Base-by-base conservation (phyloP, 2,329 filamentous ascomycete genomes). In the Trichophyton simii region DNA sequence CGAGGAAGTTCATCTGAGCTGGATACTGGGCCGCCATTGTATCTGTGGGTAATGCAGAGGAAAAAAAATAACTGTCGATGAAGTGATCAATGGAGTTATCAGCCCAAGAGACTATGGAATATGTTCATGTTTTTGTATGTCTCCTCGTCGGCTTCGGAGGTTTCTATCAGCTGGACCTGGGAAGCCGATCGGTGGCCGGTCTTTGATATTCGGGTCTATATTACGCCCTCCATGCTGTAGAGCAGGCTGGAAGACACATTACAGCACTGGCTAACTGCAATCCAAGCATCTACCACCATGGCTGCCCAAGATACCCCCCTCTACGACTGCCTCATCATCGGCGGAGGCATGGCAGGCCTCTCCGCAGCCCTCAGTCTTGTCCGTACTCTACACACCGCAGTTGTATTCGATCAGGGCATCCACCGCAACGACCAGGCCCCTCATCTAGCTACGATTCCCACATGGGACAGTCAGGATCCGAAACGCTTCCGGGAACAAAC, bases 391-490 rank as follows among this genome's bases (percentile, higher is more conserved):
- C 71, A 73, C 60, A 75, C 70, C 7, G 72, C 71, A n/a, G 63
- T 79, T 4, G 69, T 81, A 25, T 79, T 81, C 64, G 76, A 79
- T 64, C 75, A 72, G 0, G 67, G 66, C 3, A 61, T 66, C 7
- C 80, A 77, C 65, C 75, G 79, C 57, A 80, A 82, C 65, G 69
- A 68, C 20, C 64, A 65, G 22, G 71, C 75, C 0, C 62, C 65
- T 1, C 75, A 79, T 66, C 79, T 81, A 77, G 79, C 81, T 68
- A 75, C 70, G n/a, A 68, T 79, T 3, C 62, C 67, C 0, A 72
- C 66, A 0, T 76, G 71, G 70, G 76, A 78, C 59, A 71, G 75
- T 57, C 58, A 61, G n/a, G 55, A 68, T 25, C 74, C 75, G 9
- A 60, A 60, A 0, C 68, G 71, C 3, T 74, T 71, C 60, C 68